Base-by-base conservation (phyloP, 2,329 filamentous ascomycete species). In the Aspergillus aculeatinus region DNA sequence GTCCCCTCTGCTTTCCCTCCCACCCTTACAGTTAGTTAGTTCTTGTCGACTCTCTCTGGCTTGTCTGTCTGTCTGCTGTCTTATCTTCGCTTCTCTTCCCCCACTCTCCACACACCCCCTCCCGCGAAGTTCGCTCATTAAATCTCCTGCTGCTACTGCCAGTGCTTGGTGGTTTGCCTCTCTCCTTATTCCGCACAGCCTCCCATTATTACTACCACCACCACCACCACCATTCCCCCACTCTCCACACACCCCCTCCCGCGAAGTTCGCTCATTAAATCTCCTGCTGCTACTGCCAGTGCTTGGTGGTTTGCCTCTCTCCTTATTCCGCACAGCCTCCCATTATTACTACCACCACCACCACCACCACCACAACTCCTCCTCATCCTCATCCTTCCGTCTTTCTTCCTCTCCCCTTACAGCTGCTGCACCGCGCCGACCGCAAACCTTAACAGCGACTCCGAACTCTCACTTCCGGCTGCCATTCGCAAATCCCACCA, bases 201-300 rank as follows among this genome's bases (percentile, higher is more conserved):
- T 21, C 54, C 47, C 53, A 39, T 4, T 23, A 23, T 23, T 23
- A 23, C 23, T 23, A 23, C 44, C 39, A 54, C 31, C 51, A 54
- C 33, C 27, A 27, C 25, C 25, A 27, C 25, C 25, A 27, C 25
- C n/a, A n/a, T 57, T 14, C 51, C 29, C 27, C 48, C 54, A 10
- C 48, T 25, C 44, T 54, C 53, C 29, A 50, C 39, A 49, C 51
- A 29, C 47, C 51, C 54, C 39, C 54, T 33, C 51, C 58, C 44
- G 50, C 57, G 25, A 50, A 50, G 54, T 57, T 57, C 47, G 48
- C 53, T 52, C 48, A 27, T 53, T 53, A 25, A 35, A 42, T 35
- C 48, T 58, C 54, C 63, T 57, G 61, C 58, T 63, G 54, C 63
- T 35, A 16, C 33, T 35, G 33, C 33, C 55, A 58, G 56, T 63